Percentiles rank a stretch among this genome's conserved stretches.
Evolutionary conservation across 2,329 filamentous ascomycete species (phyloP).

Genomic region (Fusarium poae): DNA sequence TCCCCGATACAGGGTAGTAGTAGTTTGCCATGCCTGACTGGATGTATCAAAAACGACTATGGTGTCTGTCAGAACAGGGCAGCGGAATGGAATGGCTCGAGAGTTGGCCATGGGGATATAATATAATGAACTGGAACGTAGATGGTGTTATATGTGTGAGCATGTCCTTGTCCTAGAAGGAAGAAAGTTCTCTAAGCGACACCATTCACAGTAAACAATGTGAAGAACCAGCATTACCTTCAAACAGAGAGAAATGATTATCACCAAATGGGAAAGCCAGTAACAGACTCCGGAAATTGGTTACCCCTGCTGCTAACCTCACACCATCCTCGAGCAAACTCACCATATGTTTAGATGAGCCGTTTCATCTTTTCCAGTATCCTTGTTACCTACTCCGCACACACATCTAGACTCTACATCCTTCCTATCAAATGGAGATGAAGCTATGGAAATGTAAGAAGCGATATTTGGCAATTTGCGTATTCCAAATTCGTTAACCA

Average conservation of each 20-base stretch:
- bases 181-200: neutral
- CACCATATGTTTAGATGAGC: conserved; percentile 6
- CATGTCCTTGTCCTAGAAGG: neutral
- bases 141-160: neutral
- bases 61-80: too few species aligned
- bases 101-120: too few species aligned
- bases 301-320: neutral
- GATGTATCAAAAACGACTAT: too few species aligned
- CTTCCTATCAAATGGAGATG: conserved; percentile 10
- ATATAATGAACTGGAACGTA: neutral
- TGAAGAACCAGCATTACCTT: neutral
- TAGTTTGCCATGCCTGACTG: neutral
- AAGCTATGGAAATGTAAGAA: conserved; percentile 1
- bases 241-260: neutral
- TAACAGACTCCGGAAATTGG: neutral
- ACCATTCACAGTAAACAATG: neutral
- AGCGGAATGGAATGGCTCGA: neutral
- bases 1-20: neutral
- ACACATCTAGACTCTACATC: conserved; percentile 8
- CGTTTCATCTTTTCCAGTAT: conserved; percentile 7
- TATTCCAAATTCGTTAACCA: conserved; percentile 5
- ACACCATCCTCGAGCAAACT: neutral
- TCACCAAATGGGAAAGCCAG: neutral
- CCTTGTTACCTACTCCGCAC: conserved; percentile 4
- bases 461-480: conserved; percentile 30